A percentile compares a stretch with the other conserved stretches of the same genome.
These are phyloP conservation scores for Incumbomyces delicatus DNA, from an alignment of 2,329 filamentous ascomycete genomes.

Conservation along the genomic window DNA sequence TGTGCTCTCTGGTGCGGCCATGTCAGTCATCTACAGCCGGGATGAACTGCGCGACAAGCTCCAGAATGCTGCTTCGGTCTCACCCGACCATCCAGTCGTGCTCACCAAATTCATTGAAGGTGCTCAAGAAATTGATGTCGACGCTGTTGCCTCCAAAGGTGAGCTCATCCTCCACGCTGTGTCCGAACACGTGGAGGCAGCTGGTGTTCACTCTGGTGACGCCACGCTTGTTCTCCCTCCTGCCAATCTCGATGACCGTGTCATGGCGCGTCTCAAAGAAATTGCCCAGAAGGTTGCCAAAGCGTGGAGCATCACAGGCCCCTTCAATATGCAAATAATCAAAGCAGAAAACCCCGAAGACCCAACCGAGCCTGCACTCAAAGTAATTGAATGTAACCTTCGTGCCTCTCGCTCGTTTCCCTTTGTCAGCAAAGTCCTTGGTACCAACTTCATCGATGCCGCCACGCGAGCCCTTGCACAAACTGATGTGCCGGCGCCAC, in stretches of 20 bases:
- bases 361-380: constrained; percentile 66
- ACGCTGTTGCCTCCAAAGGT: constrained; percentile 79
- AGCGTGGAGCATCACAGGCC: constrained; percentile 93
- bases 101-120: constrained; percentile 98
- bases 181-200: constrained; percentile 91
- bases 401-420: constrained; percentile 96
- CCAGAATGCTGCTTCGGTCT: constrained; percentile 77
- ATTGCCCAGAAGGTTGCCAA: constrained; percentile 94
- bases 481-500: constrained; percentile 71
- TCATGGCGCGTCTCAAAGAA: constrained; percentile 81
- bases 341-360: constrained; percentile 56
- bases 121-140: constrained; percentile 91
- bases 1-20: constrained; percentile 92
- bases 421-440: constrained; percentile 94
- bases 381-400: constrained; percentile 97
- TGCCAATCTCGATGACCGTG: constrained; percentile 61
- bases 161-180: constrained; percentile 85
- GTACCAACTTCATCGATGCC: constrained; percentile 91
- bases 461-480: constrained; percentile 87
- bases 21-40: constrained; percentile 88
- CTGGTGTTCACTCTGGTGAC: constrained; percentile 95
- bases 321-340: constrained; percentile 99
- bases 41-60: constrained; percentile 93
- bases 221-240: constrained; percentile 90
- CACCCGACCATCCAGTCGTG: constrained; percentile 92